These are phyloP conservation scores for Paramyrothecium sp. DNA, from an alignment of 2,329 filamentous ascomycete genomes.

Conservation along the genomic window DNA sequence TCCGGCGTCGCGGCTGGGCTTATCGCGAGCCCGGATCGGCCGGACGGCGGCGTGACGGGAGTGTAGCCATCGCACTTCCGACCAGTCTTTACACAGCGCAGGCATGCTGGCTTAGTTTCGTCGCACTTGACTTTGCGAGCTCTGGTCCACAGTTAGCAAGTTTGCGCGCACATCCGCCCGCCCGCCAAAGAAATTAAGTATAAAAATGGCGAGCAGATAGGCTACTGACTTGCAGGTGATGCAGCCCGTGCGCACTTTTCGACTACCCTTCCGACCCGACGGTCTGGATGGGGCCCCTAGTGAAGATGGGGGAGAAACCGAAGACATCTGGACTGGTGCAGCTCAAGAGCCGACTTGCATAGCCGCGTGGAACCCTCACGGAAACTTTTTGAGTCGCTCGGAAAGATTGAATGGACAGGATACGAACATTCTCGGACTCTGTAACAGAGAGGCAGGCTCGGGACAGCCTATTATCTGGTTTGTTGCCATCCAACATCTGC, in stretches of 20 bases:
- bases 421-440: too few relatives aligned
- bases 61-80: constrained; percentile 56
- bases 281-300: constrained; percentile 7
- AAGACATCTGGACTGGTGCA: neutral
- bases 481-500: too few relatives aligned
- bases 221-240: constrained; percentile 53
- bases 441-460: too few relatives aligned
- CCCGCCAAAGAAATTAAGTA: neutral
- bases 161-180: neutral
- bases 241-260: constrained; percentile 49
- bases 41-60: constrained; percentile 12
- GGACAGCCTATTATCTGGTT: too few relatives aligned
- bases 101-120: constrained; percentile 50
- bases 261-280: constrained; percentile 38
- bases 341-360: neutral
- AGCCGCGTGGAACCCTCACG: neutral
- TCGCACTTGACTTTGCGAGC: constrained; percentile 58
- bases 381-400: neutral
- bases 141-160: constrained; percentile 25
- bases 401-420: too few relatives aligned
- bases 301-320: neutral
- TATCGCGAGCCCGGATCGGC: constrained; percentile 10
- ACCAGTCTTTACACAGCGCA: constrained; percentile 52
- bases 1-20: constrained; percentile 13
- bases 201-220: neutral